A percentile compares a stretch with the other conserved stretches of the same genome.
Evolutionary conservation across 306 rosid genomes (phyloP).

Genomic region (Vigna nakashimae): DNA sequence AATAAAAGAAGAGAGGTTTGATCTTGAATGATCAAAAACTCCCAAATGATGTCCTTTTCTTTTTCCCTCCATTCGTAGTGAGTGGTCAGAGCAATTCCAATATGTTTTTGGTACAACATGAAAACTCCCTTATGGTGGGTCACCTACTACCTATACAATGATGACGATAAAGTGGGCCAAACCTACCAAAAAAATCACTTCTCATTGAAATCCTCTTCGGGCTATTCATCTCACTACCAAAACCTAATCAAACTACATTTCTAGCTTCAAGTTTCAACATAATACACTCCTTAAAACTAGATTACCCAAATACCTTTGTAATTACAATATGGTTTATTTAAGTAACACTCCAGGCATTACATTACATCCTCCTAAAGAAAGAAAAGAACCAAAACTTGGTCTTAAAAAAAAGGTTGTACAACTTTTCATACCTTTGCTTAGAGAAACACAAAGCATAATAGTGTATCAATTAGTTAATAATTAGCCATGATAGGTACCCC

Average conservation of each 20-base stretch:
- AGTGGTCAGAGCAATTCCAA: constrained; percentile 54
- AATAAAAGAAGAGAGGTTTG: background rate
- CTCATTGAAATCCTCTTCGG: constrained; percentile 8
- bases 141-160: constrained; percentile 52
- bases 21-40: constrained; percentile 50
- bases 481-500: constrained; percentile 38
- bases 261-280: constrained; percentile 45
- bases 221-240: constrained; percentile 8
- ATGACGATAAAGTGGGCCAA: constrained; percentile 58
- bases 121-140: constrained; percentile 56
- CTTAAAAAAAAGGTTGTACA: constrained; percentile 32
- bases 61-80: constrained; percentile 27
- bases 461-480: constrained; percentile 31
- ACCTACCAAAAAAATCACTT: constrained; percentile 27
- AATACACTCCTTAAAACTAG: constrained; percentile 25
- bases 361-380: constrained; percentile 36
- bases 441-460: constrained; percentile 17
- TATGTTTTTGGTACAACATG: constrained; percentile 24
- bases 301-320: constrained; percentile 37
- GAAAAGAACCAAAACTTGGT: constrained; percentile 34
- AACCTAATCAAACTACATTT: constrained; percentile 37
- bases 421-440: constrained; percentile 45
- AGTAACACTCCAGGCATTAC: constrained; percentile 47
- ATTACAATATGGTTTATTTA: constrained; percentile 29
- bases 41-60: constrained; percentile 52